Evolutionary conservation across 345 rosid species (phyloP).

Genomic region (Dipteronia sinensis): DNA sequence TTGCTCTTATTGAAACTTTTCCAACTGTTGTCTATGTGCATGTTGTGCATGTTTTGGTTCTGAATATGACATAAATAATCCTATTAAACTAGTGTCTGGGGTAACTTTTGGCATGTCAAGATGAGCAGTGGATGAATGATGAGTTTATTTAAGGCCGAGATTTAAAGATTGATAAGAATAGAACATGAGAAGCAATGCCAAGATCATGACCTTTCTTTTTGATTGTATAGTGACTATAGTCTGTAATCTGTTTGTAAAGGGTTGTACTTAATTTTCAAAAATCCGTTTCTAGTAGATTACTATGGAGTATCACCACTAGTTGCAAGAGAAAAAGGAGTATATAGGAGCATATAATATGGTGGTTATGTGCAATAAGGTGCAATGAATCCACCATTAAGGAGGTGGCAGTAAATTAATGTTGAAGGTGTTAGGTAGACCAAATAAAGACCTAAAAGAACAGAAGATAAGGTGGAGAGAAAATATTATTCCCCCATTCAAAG

Average conservation of each 20-base stretch:
- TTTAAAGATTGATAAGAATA: neutral
- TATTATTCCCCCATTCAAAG: neutral
- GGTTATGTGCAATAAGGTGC: neutral
- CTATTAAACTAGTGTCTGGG: neutral
- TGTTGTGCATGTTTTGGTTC: constrained; percentile 1
- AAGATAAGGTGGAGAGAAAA: neutral
- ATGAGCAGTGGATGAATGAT: neutral
- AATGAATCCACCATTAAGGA: neutral
- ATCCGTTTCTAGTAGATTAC: neutral
- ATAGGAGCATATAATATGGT: neutral
- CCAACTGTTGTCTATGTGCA: neutral
- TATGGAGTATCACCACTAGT: neutral
- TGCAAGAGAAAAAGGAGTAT: neutral
- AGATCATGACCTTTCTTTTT: neutral
- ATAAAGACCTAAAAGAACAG: neutral
- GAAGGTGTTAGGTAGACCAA: constrained; percentile 6
- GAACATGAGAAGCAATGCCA: neutral
- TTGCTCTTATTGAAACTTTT: neutral
- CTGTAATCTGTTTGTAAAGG: neutral
- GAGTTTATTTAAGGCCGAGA: neutral
- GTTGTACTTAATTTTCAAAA: neutral
- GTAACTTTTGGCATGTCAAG: neutral
- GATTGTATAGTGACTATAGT: neutral
- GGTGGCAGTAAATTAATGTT: neutral
- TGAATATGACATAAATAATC: neutral